Percentiles rank a stretch among this genome's conserved stretches.
Conservation (phyloP, 2,329 filamentous ascomycete genomes). For the Rhinocladiella mackenziei region DNA sequence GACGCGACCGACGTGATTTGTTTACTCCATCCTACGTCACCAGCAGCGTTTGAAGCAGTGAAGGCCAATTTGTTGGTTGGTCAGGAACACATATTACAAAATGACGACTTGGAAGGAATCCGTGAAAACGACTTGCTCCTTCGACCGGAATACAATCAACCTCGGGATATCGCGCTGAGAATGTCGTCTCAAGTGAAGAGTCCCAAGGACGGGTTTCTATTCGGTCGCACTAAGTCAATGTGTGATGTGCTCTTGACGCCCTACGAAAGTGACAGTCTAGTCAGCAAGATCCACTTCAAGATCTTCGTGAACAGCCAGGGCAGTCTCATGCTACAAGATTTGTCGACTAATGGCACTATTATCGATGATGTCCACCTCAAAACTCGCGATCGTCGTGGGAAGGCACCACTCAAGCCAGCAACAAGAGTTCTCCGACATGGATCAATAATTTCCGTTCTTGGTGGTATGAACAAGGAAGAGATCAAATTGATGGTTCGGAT, state of each 20-base stretch:
- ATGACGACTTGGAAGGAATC: conserved; percentile 40
- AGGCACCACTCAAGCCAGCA: conserved; percentile 30
- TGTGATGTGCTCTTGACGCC: conserved; percentile 72
- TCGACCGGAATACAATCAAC: conserved; percentile 29
- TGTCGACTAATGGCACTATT: conserved; percentile 91
- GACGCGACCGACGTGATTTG: conserved; percentile 87
- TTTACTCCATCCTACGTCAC: conserved; percentile 75
- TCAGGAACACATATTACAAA: conserved; percentile 61
- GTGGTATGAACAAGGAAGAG: conserved; percentile 52
- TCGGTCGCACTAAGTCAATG: conserved; percentile 68
- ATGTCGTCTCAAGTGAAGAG: conserved; percentile 71
- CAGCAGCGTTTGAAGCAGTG: conserved; percentile 69
- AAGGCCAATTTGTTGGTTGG: conserved; percentile 48
- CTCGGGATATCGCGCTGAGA: conserved; percentile 68
- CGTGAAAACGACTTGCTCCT: conserved; percentile 40
- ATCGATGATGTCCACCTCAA: conserved; percentile 69
- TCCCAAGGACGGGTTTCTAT: conserved; percentile 70
- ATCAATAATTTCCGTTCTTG: conserved; percentile 65
- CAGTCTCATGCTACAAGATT: conserved; percentile 85
- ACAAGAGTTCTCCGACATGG: conserved; percentile 67
- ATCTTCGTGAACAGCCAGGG: conserved; percentile 86
- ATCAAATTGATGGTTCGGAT: conserved; percentile 82
- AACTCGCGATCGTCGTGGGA: conserved; percentile 33
- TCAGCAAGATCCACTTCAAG: conserved; percentile 95
- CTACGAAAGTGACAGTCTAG: conserved; percentile 63